Percentiles rank a stretch among this genome's conserved stretches.
phyloP scores from a whole-genome alignment of 306 rosid genomes.

The Sophora flavescens region DNA sequence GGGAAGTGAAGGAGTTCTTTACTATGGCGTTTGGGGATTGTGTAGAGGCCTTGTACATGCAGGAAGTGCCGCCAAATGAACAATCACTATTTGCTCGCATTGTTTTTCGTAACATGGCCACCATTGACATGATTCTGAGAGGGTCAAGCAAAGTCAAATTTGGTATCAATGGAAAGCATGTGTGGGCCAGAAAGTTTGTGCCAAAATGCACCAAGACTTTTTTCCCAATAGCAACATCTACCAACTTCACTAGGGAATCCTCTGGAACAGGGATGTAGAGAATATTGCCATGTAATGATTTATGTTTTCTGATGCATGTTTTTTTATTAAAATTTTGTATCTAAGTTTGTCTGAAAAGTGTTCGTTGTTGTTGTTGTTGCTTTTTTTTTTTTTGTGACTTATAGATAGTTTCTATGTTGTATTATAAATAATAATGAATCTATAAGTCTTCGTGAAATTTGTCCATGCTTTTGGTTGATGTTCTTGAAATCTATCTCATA shows the following conservation, averaged over 20 bases:
- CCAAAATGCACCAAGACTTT: slow-evolving; percentile 49
- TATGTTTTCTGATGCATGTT: background rate
- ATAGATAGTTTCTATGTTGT: background rate
- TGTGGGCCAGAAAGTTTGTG: slow-evolving; percentile 75
- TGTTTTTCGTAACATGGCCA: slow-evolving; percentile 48
- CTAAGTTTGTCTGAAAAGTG: too few species aligned
- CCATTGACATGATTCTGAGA: slow-evolving; percentile 57
- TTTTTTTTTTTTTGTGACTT: background rate
- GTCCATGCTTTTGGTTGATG: background rate
- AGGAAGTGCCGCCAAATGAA: slow-evolving; percentile 53
- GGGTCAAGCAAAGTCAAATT: slow-evolving; percentile 64
- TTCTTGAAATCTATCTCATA: background rate
- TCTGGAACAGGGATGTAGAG: background rate
- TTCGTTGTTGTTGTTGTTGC: too few species aligned
- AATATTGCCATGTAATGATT: background rate
- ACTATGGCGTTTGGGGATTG: slow-evolving; percentile 56
- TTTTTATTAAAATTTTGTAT: background rate
- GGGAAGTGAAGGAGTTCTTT: slow-evolving; percentile 69
- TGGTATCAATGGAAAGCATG: slow-evolving; percentile 78
- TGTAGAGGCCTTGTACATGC: slow-evolving; percentile 69
- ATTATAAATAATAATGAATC: background rate
- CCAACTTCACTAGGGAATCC: background rate
- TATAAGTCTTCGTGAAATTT: background rate
- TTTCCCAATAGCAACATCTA: background rate
- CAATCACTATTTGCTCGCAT: slow-evolving; percentile 74